phyloP scores from a whole-genome alignment of 1,139 yeast genomes.

The Pichia sp. region DNA sequence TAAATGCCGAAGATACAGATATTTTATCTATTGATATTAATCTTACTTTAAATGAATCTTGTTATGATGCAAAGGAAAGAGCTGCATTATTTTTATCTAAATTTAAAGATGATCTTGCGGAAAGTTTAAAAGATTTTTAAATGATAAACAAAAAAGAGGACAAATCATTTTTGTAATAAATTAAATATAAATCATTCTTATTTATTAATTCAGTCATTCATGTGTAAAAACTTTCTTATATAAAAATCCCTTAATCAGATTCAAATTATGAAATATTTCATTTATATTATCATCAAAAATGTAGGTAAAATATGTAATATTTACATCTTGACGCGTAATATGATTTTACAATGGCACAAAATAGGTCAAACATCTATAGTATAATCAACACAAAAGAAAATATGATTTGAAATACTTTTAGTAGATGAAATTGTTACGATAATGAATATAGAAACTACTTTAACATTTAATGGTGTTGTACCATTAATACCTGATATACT shows the following conservation, averaged over 20 bases:
- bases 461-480: constrained; percentile 16
- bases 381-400: too few species aligned
- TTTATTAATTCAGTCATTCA: too few species aligned
- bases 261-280: too few species aligned
- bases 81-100: constrained; percentile 32
- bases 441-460: background rate
- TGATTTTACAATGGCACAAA: background rate
- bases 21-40: constrained; percentile 33
- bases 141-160: too few species aligned
- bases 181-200: too few species aligned
- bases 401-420: too few species aligned
- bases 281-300: background rate
- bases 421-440: too few species aligned
- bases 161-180: too few species aligned
- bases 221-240: too few species aligned
- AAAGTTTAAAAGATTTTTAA: constrained; percentile 1
- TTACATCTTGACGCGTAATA: background rate
- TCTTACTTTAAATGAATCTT: constrained; percentile 43
- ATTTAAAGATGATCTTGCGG: constrained; percentile 20
- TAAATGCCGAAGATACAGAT: constrained; percentile 18
- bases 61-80: constrained; percentile 38
- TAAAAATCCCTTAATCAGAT: too few species aligned
- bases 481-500: constrained; percentile 12
- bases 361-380: too few species aligned
- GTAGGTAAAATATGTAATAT: background rate